Base-by-base conservation (phyloP, 2,329 filamentous ascomycete species). In the Falciphora oryzae region DNA sequence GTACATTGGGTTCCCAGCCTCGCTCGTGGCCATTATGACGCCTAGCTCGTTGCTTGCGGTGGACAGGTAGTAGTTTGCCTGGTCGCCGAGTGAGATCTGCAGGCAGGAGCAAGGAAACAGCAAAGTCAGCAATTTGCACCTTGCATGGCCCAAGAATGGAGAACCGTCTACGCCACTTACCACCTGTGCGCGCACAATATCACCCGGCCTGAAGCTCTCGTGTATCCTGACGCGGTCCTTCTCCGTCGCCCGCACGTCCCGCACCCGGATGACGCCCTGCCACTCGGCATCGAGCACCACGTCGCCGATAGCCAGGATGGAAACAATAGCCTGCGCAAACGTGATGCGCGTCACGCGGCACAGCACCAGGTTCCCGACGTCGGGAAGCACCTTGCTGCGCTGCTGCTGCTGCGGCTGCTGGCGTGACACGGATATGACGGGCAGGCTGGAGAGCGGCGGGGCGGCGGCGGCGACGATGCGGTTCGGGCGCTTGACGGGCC, bases 181-280 rank as follows among this genome's bases (percentile, higher is more conserved):
- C 72, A 99, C 93, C 65, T 89, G 85, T 5, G 92, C 95, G 62
- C 92, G 81, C 63, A 99, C 91, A 69, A 98, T 87, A 79, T 99
- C 95, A 0, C 95, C 95, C 0, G 96, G 93, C 69, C 93, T 85
- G 74, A 98, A 98, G 72, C 89, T 91, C 75, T 97, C 93, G 69
- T 92, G 89, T 68, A 98, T 91, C 75, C 90, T 92, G 58, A 97
- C 92, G 70, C 92, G 91, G 75, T 98, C 95, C 79, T 97, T 97
- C 79, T 99, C 95, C 25, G 95, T 97, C 3, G 93, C 92, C 65
- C 95, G 85, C 44, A 99, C 92, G 74, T 99, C 95, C 78, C 98
- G 94, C 67, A 89, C 87, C 25, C 93, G 85, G 66, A 97, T 93
- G 67, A 96, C 80, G 5, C 91, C 93, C 77, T 92, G 89, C 85